Base-by-base conservation (phyloP, 2,329 filamentous ascomycete genomes). In the Penicillium sp. region DNA sequence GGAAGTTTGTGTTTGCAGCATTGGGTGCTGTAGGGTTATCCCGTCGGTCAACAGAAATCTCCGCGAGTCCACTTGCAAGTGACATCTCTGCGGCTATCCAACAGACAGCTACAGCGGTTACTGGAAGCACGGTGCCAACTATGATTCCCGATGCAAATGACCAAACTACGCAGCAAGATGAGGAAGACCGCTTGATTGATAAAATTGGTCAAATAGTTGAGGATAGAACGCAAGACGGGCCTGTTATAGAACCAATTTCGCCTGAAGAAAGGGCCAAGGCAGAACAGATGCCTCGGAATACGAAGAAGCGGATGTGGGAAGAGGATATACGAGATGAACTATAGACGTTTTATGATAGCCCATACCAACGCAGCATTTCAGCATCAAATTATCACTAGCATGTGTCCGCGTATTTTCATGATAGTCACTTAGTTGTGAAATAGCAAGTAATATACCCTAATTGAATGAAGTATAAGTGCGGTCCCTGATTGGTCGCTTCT, bases 1-100 rank as follows among this genome's bases (percentile, higher is more conserved):
- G 87, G 66, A 85, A 83, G 24, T 71, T 84, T 48, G 71, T 83
- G 13, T 78, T 87, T 54, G 79, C 80, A 14, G 75, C 87, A 2
- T 73, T 88, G 19, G 79, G 79, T 28, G 79, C 76, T 1, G 73
- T 87, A 13, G 79, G 83, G 0, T 50, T 72, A 1, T 62, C 71
- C 3, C 66, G 63, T 37, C 60, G 63, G 34, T 61, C 64, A 13
- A 56, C 65, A 28, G 65, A 72, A 18, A 52, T 64, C 29, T 67
- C 66, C 36, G 48, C 58, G 1, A 49, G 28, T 6, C 55, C 63
- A 13, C 56, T 64, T 45, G 62, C 55, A 8, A 54, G 49, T 29
- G 63, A 54, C 14, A 59, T 65, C 18, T 61, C 53, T 43, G 53
- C 60, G n/a, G 51, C 59, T n/a, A 53, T 59, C n/a, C 63, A 64